Evolutionary conservation across 306 rosid species (phyloP), one percentile per base, ranked within the genome.

Genomic region (Sophora flavescens): DNA sequence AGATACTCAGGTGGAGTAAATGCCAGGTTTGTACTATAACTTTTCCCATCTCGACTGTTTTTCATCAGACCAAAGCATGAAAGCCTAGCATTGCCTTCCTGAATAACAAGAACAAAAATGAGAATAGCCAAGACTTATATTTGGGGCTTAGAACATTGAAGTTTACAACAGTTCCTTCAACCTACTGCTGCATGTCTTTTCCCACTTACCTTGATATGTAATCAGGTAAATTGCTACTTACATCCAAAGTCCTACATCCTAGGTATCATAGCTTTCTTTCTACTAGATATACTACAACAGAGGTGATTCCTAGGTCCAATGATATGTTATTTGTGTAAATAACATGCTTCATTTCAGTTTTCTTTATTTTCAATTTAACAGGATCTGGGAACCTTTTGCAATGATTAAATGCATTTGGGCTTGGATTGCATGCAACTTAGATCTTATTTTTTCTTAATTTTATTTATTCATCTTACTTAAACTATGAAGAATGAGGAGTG

Each of bases 21-120:
- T 36, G 98, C 97, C 86, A 94, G 82, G 72, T 94, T 94, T 7
- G 98, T 94, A 74, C 98, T 92, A 85, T 89, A 95, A 86, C 96
- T 95, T 87, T 92, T 95, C 58, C 98, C 98, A 81, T 95, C 97
- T 84, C 92, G 82, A 80, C 98, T 92, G 81, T 95, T 94, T 88
- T 94, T 94, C 96, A 92, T 94, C 92, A 94, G 83, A 70, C 98
- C 98, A 12, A 92, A 94, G 87, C 98, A 94, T 60, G 97, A 94
- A 80, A 94, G 98, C 81, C 93, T 88, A 74, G 98, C 93, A 89
- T 94, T 91, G 63, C 84, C 91, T 57, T 91, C 96, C 98, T 94
- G 87, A 79, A 80, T 38, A 66, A 80, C 7, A 79, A 16, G 16
- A 11, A 54, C 30, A 72, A 58, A 63, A 14, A 78, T 52, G 41